Percentiles rank a stretch among this genome's conserved stretches.
phyloP scores from a whole-genome alignment of 1,284 basidiomycete species.

The Rugosomyces carneus region DNA sequence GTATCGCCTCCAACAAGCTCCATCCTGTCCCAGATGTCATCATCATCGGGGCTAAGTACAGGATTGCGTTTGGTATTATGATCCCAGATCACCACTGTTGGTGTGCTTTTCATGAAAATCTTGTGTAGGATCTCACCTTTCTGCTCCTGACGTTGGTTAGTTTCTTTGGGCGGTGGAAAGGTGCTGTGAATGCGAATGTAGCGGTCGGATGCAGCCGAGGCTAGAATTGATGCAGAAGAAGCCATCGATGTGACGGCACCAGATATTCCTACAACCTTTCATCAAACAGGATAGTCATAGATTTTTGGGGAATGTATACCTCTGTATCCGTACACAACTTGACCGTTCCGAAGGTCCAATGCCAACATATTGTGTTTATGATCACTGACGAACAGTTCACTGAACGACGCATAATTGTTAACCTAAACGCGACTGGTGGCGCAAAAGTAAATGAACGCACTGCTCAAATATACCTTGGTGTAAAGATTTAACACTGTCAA shows the following conservation, averaged over 20 bases:
- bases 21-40: constrained; percentile 48
- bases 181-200: constrained; percentile 71
- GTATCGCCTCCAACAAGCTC: constrained; percentile 40
- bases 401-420: constrained; percentile 23
- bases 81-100: constrained; percentile 60
- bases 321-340: constrained; percentile 67
- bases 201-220: constrained; percentile 61
- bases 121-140: constrained; percentile 67
- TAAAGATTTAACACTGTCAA: constrained; percentile 62
- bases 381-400: constrained; percentile 77
- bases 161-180: constrained; percentile 44
- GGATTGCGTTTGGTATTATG: constrained; percentile 15
- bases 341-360: constrained; percentile 72
- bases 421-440: background rate
- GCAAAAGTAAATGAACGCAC: constrained; percentile 41
- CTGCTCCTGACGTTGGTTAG: constrained; percentile 48
- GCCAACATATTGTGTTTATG: constrained; percentile 63
- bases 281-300: constrained; percentile 1
- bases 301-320: constrained; percentile 33
- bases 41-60: constrained; percentile 39
- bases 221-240: constrained; percentile 44
- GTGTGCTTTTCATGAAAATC: constrained; percentile 61
- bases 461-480: constrained; percentile 60
- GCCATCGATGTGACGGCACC: constrained; percentile 64
- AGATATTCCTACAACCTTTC: constrained; percentile 47